Evolutionary conservation across 2,329 filamentous ascomycete species (phyloP), one percentile per base, ranked within the genome.

Genomic region (Nigrospora sphaerica): DNA sequence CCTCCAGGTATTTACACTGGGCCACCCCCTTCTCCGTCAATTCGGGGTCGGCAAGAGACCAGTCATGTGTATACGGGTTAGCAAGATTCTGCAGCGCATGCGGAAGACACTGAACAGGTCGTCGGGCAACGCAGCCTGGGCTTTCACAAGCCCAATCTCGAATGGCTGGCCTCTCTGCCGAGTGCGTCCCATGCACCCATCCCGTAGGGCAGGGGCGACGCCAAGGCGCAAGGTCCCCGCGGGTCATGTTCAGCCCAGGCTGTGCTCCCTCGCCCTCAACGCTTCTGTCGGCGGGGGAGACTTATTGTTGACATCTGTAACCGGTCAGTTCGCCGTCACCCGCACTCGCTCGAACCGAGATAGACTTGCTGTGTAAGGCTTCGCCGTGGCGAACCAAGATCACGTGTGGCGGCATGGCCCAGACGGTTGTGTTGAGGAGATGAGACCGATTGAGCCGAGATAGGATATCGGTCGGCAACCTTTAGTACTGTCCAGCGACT

Each of bases 301-400:
- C 60, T 61, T 59, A 62, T 63, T 53, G 45, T 49, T 37, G 45
- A 63, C 43, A 48, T 63, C 60, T 63, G 16, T 16, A n/a, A 38
- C n/a, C 38, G 32, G 36, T 46, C 33, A 47, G 53, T 40, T 51
- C 48, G 23, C 9, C 10, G 28, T 42, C 47, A 35, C 45, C 49
- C 23, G 17, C 45, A 19, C 1, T 19, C 7, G 39, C 19, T 14
- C 35, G 10, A 12, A 35, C 13, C 28, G 28, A 32, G 42, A 19
- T 28, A 13, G 35, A 60, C 61, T 57, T 53, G 68, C 68, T 71
- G 42, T 71, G 67, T 42, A 60, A 35, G 34, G 67, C 68, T 59
- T 71, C 58, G 19, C 63, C 68, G 47, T 71, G 68, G 41, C 68
- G 59, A 48, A 71, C 67, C 6, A 71, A 50, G 49, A 71, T 63